phyloP scores from a whole-genome alignment of 2,329 filamentous ascomycete genomes.

The Colletotrichum orbiculare region DNA sequence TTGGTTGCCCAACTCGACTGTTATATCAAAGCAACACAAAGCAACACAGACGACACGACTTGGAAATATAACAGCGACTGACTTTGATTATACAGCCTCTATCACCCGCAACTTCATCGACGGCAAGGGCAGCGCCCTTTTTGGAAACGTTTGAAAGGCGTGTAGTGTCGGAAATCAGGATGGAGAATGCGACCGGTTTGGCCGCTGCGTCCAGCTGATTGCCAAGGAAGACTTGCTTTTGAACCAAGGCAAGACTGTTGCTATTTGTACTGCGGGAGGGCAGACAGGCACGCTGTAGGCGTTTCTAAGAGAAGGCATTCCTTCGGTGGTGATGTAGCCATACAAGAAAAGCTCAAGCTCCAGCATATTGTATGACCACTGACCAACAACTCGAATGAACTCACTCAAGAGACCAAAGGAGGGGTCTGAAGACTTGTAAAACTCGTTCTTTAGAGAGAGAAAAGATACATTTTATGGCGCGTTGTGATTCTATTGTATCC shows the following conservation, averaged over 20 bases:
- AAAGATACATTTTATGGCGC: too few relatives aligned
- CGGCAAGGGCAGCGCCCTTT: slow-evolving; percentile 27
- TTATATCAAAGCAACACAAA: not conserved
- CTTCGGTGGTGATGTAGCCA: not conserved
- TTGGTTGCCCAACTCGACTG: too few relatives aligned
- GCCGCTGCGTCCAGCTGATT: slow-evolving; percentile 21
- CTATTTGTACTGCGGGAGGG: slow-evolving; percentile 25
- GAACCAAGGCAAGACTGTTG: slow-evolving; percentile 25
- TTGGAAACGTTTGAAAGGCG: slow-evolving; percentile 21
- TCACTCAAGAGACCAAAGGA: too few relatives aligned
- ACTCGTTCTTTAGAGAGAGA: too few relatives aligned
- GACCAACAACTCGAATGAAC: too few relatives aligned
- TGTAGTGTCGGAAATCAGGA: slow-evolving; percentile 26
- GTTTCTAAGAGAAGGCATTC: not conserved
- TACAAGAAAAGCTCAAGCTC: too few relatives aligned
- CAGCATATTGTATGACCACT: too few relatives aligned
- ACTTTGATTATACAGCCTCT: slow-evolving; percentile 1
- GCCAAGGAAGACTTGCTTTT: slow-evolving; percentile 23
- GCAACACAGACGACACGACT: not conserved
- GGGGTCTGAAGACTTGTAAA: too few relatives aligned
- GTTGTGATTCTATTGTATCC: too few relatives aligned
- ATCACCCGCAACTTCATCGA: slow-evolving; percentile 20
- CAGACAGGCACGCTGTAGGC: slow-evolving; percentile 23
- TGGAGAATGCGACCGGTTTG: slow-evolving; percentile 30
- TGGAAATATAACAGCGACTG: not conserved